Base-by-base conservation (phyloP, 352 stramenopile genomes). In the Phytophthora vignae region DNA sequence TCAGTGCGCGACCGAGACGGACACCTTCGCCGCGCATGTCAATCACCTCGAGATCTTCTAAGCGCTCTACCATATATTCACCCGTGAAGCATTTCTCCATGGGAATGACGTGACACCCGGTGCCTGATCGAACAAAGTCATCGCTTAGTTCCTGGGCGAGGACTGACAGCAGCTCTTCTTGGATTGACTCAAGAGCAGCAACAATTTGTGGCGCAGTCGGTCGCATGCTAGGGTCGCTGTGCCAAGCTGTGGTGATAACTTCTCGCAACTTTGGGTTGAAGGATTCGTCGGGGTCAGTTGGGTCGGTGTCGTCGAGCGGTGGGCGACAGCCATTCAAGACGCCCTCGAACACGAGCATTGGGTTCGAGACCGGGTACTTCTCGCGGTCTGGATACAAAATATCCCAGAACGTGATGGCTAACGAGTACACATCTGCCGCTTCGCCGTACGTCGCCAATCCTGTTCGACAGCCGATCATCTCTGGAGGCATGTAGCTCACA, bases 391-490 rank as follows among this genome's bases (percentile, higher is more conserved):
- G 84, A 44, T 89, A 76, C 59, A 90, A 49, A 31, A 95, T 88
- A 36, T 94, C 85, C 87, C 88, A 95, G 38, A 94, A 79, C 2
- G 85, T 92, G 53, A 94, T 85, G 29, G 60, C 87, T 31, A 95
- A 63, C 6, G 81, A 87, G 64, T 92, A 95, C 4, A 95, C 73
- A 33, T 95, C 88, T 0, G 88, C 86, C 21, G 81, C 78, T 67
- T 93, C 80, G 1, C 74, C 83, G 59, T 95, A 95, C 0, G 61
- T 70, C 0, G 79, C 81, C 25, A 86, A 21, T 6, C 84, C 84
- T 22, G 73, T 77, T 25, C 79, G 67, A 31, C 82, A 73, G 22
- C 65, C 65, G 60, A 95, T 89, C 73, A 95, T 74, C 60, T 95
- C 87, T 1, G 87, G 87, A 17, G 87, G 75, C 85, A 95, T 94